A percentile compares a stretch with the other conserved stretches of the same genome.
Conservation (phyloP, 1,284 basidiomycete species). For the Singerocomus inundabilis region DNA sequence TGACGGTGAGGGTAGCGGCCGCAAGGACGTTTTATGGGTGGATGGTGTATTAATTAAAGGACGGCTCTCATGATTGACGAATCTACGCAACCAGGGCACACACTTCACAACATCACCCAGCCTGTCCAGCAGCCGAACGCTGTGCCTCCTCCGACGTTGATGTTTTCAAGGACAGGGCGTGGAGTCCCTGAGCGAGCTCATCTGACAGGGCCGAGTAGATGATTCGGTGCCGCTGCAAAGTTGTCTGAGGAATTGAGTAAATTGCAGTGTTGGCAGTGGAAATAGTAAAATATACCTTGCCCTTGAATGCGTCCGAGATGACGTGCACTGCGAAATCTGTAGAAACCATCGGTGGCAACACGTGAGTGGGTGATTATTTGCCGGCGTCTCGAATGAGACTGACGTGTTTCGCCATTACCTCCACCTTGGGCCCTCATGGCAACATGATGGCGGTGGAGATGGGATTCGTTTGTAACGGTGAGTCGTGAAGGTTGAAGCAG, state of each 20-base stretch:
- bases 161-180: slow-evolving; percentile 74
- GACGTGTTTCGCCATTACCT: slow-evolving; percentile 69
- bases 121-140: slow-evolving; percentile 20
- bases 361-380: slow-evolving; percentile 22
- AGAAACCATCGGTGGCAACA: slow-evolving; percentile 20
- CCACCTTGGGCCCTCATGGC: slow-evolving; percentile 68
- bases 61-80: slow-evolving; percentile 33
- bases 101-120: slow-evolving; percentile 28
- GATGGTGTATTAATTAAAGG: slow-evolving; percentile 32
- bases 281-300: slow-evolving; percentile 53
- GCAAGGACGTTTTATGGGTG: slow-evolving; percentile 20
- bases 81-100: slow-evolving; percentile 9
- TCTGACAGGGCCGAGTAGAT: slow-evolving; percentile 68
- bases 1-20: slow-evolving; percentile 15
- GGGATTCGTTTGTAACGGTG: slow-evolving; percentile 70
- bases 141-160: slow-evolving; percentile 58
- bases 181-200: slow-evolving; percentile 66
- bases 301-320: slow-evolving; percentile 67
- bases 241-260: slow-evolving; percentile 44
- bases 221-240: slow-evolving; percentile 76
- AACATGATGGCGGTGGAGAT: slow-evolving; percentile 73
- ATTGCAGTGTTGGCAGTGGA: not conserved
- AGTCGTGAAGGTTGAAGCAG: slow-evolving; percentile 58
- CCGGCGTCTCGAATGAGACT: slow-evolving; percentile 34
- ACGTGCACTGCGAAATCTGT: slow-evolving; percentile 74